Base-by-base conservation (phyloP, 2,329 filamentous ascomycete species). In the Hortaea sp. region DNA sequence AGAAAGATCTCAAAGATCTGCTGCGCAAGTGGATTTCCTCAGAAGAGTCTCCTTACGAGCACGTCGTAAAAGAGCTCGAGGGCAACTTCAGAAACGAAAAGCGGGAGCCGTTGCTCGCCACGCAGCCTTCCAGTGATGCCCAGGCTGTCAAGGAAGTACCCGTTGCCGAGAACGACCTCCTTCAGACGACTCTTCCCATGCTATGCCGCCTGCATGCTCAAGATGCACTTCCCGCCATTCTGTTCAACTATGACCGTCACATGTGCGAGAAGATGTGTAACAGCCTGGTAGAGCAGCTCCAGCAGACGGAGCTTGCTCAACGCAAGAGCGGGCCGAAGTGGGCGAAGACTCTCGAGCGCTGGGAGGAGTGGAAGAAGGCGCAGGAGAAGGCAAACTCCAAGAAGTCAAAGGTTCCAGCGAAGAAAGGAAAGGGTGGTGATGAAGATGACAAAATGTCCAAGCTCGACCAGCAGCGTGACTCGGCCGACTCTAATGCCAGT, bases 191-290 rank as follows among this genome's bases (percentile, higher is more conserved):
- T 3, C 64, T 84, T 12, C 73, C 78, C 1, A 64, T 86, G 29
- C 67, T 84, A 0, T 71, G 68, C 11, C 73, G 79, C 30, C 69
- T 88, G 1, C 75, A 85, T 42, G 67, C 71, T 11, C 76, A 79
- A 46, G 75, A 78, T 46, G 82, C 81, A 0, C 69, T 90, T 1
- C 85, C 85, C 0, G 84, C 82, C 0, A 79, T 90, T 9, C 63
- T 88, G 1, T 90, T 90, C 69, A 85, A 86, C 58, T 90, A 85
- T 54, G 82, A 88, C 52, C 78, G 84, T 41, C 62, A 63, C 1
- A 63, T 68, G 29, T 89, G 85, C 55, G 84, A 88, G 61, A 61
- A 63, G 7, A 75, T 84, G 29, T 74, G 77, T 28, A 54, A 62
- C 27, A 56, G 64, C 0, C 55, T 88, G 0, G 60, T 82, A 1